Evolutionary conservation across 140 eudicot species (phyloP).

Genomic region (Flaveria floridana): DNA sequence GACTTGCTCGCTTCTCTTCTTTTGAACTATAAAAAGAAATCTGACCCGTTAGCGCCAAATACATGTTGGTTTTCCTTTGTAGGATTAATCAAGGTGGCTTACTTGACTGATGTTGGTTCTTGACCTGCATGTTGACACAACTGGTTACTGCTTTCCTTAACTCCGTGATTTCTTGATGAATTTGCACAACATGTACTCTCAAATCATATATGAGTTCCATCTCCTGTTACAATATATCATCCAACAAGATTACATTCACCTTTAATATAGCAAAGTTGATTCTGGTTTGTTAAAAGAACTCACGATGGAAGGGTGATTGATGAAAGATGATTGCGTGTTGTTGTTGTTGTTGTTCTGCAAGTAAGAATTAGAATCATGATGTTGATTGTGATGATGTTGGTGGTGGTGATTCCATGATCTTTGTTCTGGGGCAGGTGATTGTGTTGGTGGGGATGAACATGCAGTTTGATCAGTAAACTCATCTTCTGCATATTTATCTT

Average conservation of each 20-base stretch:
- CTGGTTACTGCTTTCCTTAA: constrained; percentile 49
- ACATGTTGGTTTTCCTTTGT: background rate
- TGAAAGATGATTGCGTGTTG: constrained; percentile 36
- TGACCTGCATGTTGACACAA: constrained; percentile 56
- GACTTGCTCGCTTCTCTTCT: constrained; percentile 23
- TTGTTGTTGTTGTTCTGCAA: constrained; percentile 3
- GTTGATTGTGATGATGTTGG: constrained; percentile 11
- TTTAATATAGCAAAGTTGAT: background rate
- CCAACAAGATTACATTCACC: background rate
- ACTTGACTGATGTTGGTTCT: constrained; percentile 18
- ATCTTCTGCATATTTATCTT: background rate
- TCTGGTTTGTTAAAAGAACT: constrained; percentile 20
- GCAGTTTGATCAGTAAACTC: constrained; percentile 39
- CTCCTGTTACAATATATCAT: constrained; percentile 43
- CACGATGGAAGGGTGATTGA: constrained; percentile 44
- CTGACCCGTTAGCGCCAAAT: background rate
- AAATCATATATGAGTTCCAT: constrained; percentile 63
- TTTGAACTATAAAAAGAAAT: constrained; percentile 31
- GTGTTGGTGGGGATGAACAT: constrained; percentile 26
- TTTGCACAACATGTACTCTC: constrained; percentile 63
- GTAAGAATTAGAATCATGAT: background rate
- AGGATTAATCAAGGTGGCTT: background rate
- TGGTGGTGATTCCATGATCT: constrained; percentile 44
- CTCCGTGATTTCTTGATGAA: constrained; percentile 59
- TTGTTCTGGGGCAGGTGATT: constrained; percentile 17